Evolutionary conservation across 2,329 filamentous ascomycete species (phyloP).

Genomic region (Diaporthe sp.): DNA sequence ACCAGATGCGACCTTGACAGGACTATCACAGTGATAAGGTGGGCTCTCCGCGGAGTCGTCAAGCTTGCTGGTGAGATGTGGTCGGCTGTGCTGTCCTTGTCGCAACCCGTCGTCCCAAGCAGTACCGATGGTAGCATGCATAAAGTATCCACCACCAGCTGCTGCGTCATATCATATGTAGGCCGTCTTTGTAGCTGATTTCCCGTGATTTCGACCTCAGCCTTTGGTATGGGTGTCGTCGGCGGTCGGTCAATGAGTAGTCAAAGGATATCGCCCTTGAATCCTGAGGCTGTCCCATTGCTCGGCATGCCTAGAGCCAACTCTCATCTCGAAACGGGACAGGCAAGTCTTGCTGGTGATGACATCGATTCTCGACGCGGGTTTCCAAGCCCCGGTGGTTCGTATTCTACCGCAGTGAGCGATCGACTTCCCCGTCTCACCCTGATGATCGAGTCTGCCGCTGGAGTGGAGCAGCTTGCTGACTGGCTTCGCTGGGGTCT

Average conservation of each 20-base stretch:
- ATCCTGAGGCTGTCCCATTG: background rate
- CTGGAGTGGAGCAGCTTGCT: constrained; percentile 48
- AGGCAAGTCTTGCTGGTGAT: constrained; percentile 46
- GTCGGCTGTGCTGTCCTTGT: background rate
- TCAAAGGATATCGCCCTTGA: background rate
- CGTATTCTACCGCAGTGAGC: background rate
- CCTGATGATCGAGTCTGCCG: constrained; percentile 49
- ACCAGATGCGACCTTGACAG: constrained; percentile 3
- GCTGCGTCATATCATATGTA: background rate
- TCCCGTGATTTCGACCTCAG: background rate
- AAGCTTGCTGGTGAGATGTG: background rate
- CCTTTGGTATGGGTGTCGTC: background rate
- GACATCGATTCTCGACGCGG: constrained; percentile 44
- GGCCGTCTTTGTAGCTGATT: background rate
- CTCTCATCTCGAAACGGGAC: constrained; percentile 28
- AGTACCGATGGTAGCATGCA: background rate
- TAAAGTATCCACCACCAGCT: background rate
- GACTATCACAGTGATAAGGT: background rate
- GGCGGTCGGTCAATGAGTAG: background rate
- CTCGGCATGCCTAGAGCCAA: background rate
- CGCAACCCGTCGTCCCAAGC: background rate
- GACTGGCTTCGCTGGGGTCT: constrained; percentile 28
- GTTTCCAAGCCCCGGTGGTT: constrained; percentile 34
- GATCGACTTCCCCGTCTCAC: constrained; percentile 25
- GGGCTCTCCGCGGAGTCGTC: background rate